phyloP scores from a whole-genome alignment of 1,139 yeast genomes.

The Petasospora rhodanensis region DNA sequence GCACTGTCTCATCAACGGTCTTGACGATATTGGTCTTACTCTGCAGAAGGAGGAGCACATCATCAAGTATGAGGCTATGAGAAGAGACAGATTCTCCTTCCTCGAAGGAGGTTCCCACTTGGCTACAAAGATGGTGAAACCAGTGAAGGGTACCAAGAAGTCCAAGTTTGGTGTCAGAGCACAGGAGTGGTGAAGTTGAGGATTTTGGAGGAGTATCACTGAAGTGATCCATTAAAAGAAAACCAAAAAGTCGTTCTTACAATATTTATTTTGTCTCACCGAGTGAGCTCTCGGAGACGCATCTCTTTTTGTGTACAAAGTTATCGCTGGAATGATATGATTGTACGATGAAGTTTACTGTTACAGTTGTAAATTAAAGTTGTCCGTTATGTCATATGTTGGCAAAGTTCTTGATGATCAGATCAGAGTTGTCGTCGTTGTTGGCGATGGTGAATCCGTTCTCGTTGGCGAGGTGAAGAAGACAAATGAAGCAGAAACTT shows the following conservation, averaged over 20 bases:
- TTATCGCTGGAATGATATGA: no score
- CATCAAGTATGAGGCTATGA: slow-evolving; percentile 62
- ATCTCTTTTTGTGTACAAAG: no score
- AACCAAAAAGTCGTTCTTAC: no score
- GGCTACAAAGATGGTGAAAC: slow-evolving; percentile 56
- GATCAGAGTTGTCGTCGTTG: slow-evolving; percentile 53
- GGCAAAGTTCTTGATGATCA: slow-evolving; percentile 28
- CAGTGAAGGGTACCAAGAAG: slow-evolving; percentile 67
- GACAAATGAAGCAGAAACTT: slow-evolving; percentile 2
- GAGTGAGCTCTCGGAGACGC: no score
- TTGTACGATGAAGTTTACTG: no score
- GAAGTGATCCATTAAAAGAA: slow-evolving; percentile 5
- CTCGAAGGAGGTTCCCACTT: slow-evolving; percentile 89
- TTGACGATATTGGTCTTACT: slow-evolving; percentile 95
- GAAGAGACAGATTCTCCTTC: slow-evolving; percentile 81
- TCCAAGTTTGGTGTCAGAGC: slow-evolving; percentile 64
- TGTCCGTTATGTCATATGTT: not conserved
- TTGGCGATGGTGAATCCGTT: slow-evolving; percentile 44
- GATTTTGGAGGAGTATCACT: slow-evolving; percentile 3
- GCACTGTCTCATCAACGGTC: slow-evolving; percentile 89
- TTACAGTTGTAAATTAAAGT: no score
- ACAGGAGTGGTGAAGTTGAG: slow-evolving; percentile 82
- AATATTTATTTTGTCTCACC: no score
- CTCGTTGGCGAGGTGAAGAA: slow-evolving; percentile 1
- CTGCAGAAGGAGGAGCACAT: slow-evolving; percentile 83